Percentiles rank a stretch among this genome's conserved stretches.
phyloP scores from a whole-genome alignment of 768 basidiomycete genomes.

The Leccinum broughii region DNA sequence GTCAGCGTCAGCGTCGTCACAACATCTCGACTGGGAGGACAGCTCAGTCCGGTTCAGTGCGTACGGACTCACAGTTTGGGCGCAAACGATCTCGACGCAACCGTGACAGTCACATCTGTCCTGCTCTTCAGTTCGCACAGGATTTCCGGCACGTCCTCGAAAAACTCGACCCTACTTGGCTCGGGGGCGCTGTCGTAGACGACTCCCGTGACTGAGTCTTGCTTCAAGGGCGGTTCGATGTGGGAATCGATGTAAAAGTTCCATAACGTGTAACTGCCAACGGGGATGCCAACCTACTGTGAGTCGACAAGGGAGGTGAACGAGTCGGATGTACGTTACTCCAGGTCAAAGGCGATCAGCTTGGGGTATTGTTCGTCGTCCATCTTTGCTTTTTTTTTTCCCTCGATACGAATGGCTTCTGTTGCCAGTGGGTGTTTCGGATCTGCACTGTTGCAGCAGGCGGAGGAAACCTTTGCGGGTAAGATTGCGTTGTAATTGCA shows the following conservation, averaged over 20 bases:
- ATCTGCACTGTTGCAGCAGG: not conserved
- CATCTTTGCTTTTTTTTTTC: constrained; percentile 11
- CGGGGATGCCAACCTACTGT: not conserved
- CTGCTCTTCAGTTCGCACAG: constrained; percentile 52
- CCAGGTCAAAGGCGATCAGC: constrained; percentile 79
- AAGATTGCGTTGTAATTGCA: not conserved
- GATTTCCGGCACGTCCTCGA: constrained; percentile 73
- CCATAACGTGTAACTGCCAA: constrained; percentile 80
- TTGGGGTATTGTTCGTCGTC: constrained; percentile 46
- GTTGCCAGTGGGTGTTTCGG: not conserved
- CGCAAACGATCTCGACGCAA: constrained; percentile 72
- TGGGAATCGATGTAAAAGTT: constrained; percentile 86
- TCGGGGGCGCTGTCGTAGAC: constrained; percentile 26
- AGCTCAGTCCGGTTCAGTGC: not conserved
- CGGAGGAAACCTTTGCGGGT: not conserved
- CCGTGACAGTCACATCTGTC: constrained; percentile 58
- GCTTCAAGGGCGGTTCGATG: constrained; percentile 56
- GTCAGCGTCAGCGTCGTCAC: not conserved
- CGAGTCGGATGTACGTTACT: constrained; percentile 47
- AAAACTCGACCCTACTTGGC: constrained; percentile 57
- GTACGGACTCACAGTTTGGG: constrained; percentile 56
- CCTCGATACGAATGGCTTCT: not conserved
- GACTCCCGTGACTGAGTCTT: constrained; percentile 33
- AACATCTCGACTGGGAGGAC: not conserved
- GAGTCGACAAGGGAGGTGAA: not conserved